These are phyloP conservation scores for Chlorella sp. DNA, from an alignment of 139 green algal species.

Conservation along the genomic window DNA sequence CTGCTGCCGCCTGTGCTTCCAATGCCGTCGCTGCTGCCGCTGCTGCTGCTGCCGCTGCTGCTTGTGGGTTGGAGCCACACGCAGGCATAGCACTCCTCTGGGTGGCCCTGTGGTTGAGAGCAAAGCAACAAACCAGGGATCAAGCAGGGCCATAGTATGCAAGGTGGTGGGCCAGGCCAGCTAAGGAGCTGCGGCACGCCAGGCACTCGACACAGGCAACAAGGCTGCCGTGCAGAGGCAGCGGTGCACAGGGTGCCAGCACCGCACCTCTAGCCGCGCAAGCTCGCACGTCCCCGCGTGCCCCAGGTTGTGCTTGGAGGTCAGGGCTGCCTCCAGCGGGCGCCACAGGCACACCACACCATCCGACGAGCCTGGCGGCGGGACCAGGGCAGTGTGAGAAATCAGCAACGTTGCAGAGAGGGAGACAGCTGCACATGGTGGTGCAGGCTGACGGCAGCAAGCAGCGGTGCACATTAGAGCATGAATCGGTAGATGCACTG, in stretches of 20 bases:
- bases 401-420: too few species aligned
- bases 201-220: too few species aligned
- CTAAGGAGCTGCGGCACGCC: too few species aligned
- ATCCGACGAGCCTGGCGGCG: slow-evolving; percentile 4
- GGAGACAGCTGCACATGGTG: too few species aligned
- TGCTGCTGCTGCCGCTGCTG: neutral
- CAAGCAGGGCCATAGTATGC: too few species aligned
- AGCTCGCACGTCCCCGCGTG: neutral
- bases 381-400: neutral
- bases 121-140: neutral
- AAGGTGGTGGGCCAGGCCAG: too few species aligned
- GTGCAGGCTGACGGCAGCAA: too few species aligned
- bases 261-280: neutral
- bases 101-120: slow-evolving; percentile 5
- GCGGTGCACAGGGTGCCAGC: neutral
- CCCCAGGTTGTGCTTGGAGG: slow-evolving; percentile 12
- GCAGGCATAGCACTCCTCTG: slow-evolving; percentile 27
- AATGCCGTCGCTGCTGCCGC: neutral
- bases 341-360: slow-evolving; percentile 32
- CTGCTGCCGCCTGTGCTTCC: neutral
- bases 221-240: too few species aligned
- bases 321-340: neutral
- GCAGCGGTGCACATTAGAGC: too few species aligned
- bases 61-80: slow-evolving; percentile 8
- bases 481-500: neutral